Evolutionary conservation across 192 early-diverging fungal species (phyloP).

Genomic region (Podila horticola): DNA sequence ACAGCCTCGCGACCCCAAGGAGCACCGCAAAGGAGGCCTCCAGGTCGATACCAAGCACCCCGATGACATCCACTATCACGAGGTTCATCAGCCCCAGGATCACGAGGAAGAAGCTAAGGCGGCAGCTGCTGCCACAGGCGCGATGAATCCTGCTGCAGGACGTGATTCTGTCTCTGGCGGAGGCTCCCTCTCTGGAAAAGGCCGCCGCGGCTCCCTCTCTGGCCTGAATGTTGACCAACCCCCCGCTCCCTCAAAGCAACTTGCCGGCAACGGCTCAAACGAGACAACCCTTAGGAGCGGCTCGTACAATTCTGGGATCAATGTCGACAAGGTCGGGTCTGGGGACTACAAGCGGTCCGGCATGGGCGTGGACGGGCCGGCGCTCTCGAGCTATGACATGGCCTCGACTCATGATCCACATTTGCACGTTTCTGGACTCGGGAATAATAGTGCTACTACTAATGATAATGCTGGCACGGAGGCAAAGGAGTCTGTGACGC

Average conservation of each 20-base stretch:
- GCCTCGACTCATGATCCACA: conserved; percentile 3
- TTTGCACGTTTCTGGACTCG: background rate
- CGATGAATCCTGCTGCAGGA: no score
- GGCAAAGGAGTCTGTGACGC: no score
- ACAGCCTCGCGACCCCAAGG: background rate
- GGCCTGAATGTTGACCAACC: conserved; percentile 24
- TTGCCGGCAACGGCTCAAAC: conserved; percentile 20
- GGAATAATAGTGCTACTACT: background rate
- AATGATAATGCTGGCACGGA: background rate
- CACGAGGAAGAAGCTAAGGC: background rate
- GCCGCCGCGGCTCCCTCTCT: background rate
- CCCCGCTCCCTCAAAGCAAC: background rate
- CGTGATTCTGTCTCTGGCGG: background rate
- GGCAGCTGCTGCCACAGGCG: no score
- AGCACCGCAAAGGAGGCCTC: background rate
- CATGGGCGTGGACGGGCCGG: conserved; percentile 19
- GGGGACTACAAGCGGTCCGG: conserved; percentile 9
- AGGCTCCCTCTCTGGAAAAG: background rate
- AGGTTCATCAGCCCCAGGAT: conserved; percentile 10
- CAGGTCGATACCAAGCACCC: conserved; percentile 1
- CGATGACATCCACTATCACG: conserved; percentile 1
- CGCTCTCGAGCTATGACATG: conserved; percentile 7
- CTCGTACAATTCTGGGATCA: conserved; percentile 14
- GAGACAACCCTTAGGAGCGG: conserved; percentile 8
- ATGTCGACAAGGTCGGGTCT: conserved; percentile 18